Conservation (phyloP, 306 rosid genomes). For the Lathyrus oleraceus region DNA sequence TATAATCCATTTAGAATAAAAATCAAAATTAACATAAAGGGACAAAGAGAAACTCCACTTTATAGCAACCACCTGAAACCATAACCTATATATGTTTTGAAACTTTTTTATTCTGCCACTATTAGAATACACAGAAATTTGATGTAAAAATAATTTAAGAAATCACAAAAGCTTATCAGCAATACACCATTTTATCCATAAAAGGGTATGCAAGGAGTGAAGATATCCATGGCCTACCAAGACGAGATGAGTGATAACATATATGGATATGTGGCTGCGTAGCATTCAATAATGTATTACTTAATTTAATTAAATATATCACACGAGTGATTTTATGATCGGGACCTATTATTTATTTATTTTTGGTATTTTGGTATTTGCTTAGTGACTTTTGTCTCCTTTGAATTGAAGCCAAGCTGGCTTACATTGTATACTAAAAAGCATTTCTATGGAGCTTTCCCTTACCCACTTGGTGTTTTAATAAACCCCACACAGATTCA, state of each 20-base stretch:
- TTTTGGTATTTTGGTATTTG: conserved; percentile 29
- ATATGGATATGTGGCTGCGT: conserved; percentile 27
- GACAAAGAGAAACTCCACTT: background rate
- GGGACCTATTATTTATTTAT: conserved; percentile 30
- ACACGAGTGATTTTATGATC: conserved; percentile 38
- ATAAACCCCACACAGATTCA: background rate
- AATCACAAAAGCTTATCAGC: no score
- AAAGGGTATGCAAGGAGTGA: background rate
- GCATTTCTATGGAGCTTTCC: conserved; percentile 27
- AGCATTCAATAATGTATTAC: conserved; percentile 35
- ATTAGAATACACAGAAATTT: no score
- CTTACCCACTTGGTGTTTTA: conserved; percentile 23
- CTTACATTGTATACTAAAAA: conserved; percentile 11
- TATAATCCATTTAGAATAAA: background rate
- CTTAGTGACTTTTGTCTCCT: conserved; percentile 31
- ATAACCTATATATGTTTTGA: no score
- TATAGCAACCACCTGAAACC: background rate
- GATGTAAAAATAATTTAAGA: no score
- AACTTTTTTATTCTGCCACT: no score
- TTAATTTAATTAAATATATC: conserved; percentile 33
- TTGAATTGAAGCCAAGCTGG: conserved; percentile 22
- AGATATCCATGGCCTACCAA: conserved; percentile 38
- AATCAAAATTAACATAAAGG: background rate
- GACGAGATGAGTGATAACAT: background rate
- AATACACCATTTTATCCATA: background rate